Conservation (phyloP, 2,329 filamentous ascomycete species). For the Pyrenophora tritici-repentis region DNA sequence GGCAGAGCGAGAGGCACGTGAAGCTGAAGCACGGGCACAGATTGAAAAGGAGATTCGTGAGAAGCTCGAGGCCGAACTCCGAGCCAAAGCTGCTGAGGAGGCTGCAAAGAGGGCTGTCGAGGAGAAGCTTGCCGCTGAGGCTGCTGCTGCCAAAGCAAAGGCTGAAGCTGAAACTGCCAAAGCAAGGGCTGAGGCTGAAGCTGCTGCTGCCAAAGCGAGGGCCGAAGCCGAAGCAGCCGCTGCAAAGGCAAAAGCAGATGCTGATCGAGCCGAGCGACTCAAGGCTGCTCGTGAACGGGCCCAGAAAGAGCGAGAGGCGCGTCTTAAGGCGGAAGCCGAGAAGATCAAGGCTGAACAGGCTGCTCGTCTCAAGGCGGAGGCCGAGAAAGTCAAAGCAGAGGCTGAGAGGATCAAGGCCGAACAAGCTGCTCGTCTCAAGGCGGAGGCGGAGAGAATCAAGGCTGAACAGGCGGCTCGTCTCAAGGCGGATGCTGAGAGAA, state of each 20-base stretch:
- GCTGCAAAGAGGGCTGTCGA: conserved; percentile 46
- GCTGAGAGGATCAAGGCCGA: conserved; percentile 37
- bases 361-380: conserved; percentile 40
- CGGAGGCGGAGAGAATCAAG: conserved; percentile 41
- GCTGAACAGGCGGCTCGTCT: conserved; percentile 23
- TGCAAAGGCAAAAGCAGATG: conserved; percentile 42
- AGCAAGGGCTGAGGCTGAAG: conserved; percentile 42
- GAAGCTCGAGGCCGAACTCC: conserved; percentile 48
- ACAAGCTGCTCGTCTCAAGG: conserved; percentile 27
- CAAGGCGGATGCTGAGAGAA: conserved; percentile 44
- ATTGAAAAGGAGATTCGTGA: conserved; percentile 51
- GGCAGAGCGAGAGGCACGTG: conserved; percentile 42
- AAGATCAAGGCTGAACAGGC: conserved; percentile 28
- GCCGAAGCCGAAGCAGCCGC: conserved; percentile 34
- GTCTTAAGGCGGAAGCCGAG: conserved; percentile 43
- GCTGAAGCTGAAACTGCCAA: conserved; percentile 36
- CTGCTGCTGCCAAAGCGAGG: conserved; percentile 37
- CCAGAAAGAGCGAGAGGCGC: conserved; percentile 45
- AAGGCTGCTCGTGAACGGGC: conserved; percentile 44
- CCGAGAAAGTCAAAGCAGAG: conserved; percentile 43
- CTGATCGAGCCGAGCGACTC: conserved; percentile 35
- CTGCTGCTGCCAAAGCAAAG: conserved; percentile 39
- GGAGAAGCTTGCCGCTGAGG: conserved; percentile 39
- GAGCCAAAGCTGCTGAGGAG: conserved; percentile 46
- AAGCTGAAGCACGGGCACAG: conserved; percentile 44